Base-by-base conservation (phyloP, 345 rosid species). In the Aquilaria yunnanensis region DNA sequence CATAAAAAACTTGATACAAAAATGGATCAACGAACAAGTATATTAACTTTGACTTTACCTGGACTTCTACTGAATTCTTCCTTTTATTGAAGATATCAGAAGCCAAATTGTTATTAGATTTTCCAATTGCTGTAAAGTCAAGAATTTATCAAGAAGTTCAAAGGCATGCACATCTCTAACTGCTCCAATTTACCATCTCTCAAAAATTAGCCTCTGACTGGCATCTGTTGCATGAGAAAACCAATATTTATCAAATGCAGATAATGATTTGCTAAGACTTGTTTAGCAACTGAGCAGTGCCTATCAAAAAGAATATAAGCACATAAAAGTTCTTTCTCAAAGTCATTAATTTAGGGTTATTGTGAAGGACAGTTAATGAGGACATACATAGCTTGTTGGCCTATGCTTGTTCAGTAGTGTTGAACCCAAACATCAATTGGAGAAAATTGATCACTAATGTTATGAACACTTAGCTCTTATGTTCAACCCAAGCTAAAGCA, bases 81-180 rank as follows among this genome's bases (percentile, higher is more conserved):
- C 59, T 30, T 23, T 23, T 23, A 62, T n/a, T 46, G 12, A 30
- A 56, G 41, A 62, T 50, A 16, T 45, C 61, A 32, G 45, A 57
- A 14, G 60, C 72, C 37, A n/a, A 31, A 14, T 4, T 50, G 12
- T 16, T 59, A 32, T 48, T 33, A 14, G 67, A 29, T 59, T 34
- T 30, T 59, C 47, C 54, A 83, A 54, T 43, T 79, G 58, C 47
- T 49, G 23, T 50, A 10, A 65, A 3, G 79, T 54, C 23, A 72
- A 57, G 60, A 65, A 72, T 56, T 65, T 66, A 45, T 71, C 77
- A 43, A 51, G 65, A 32, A 72, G 56, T 51, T 72, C 59, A 66
- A 77, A 65, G 2, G 77, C 69, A 65, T 70, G 70, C 29, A 75
- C 72, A 59, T 71, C 74, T 66, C 55, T 59, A 34, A 72, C n/a